Conservation (phyloP, 768 basidiomycete species). For the Boletus sp. region DNA sequence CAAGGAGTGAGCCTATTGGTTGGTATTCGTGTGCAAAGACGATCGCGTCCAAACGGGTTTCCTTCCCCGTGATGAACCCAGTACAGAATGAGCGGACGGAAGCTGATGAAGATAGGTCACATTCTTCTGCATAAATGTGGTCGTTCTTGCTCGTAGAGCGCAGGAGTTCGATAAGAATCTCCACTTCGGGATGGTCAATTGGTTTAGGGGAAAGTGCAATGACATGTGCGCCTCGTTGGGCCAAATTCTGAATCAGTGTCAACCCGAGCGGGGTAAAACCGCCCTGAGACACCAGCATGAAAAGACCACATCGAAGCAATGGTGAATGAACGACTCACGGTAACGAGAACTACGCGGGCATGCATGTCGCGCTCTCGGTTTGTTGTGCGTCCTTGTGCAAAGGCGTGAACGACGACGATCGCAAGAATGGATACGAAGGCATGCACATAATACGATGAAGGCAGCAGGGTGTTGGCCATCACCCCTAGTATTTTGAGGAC, state of each 20-base stretch:
- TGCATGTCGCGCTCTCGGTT: conserved; percentile 74
- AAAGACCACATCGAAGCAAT: background rate
- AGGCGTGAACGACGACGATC: conserved; percentile 51
- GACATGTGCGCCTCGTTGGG: conserved; percentile 74
- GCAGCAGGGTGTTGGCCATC: conserved; percentile 44
- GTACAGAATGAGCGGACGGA: conserved; percentile 71
- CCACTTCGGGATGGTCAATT: conserved; percentile 45
- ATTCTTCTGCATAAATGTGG: conserved; percentile 76
- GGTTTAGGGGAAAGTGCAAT: conserved; percentile 69
- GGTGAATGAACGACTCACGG: conserved; percentile 42
- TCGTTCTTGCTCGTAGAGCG: conserved; percentile 72
- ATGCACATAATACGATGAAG: conserved; percentile 58
- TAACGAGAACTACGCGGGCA: conserved; percentile 66
- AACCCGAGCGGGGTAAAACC: conserved; percentile 74
- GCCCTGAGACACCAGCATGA: conserved; percentile 44
- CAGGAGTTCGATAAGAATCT: conserved; percentile 64
- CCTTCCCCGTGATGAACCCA: conserved; percentile 61
- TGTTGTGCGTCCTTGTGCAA: conserved; percentile 70
- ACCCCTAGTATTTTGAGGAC: conserved; percentile 50
- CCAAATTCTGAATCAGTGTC: conserved; percentile 62
- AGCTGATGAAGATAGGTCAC: conserved; percentile 63
- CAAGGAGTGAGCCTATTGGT: conserved; percentile 53
- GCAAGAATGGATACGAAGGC: conserved; percentile 42
- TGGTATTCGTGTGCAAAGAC: conserved; percentile 78
- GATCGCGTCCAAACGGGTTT: conserved; percentile 73